Base-by-base conservation (phyloP, 2,329 filamentous ascomycete species). In the Cordyceps cateniannulata region DNA sequence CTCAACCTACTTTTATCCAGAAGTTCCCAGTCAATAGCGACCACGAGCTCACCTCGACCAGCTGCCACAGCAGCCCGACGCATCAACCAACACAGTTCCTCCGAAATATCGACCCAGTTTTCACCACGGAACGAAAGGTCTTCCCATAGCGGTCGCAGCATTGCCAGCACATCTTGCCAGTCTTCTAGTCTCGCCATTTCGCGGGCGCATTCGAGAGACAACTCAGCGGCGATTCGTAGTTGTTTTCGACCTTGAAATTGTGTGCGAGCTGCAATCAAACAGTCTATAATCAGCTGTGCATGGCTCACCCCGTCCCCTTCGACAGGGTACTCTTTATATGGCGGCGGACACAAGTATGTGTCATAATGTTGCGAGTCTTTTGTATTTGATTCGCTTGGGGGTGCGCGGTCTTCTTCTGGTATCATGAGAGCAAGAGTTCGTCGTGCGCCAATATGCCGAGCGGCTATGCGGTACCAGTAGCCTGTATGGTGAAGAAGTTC, bases 1-100 rank as follows among this genome's bases (percentile, higher is more conserved):
- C 18, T 40, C 22, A 22, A 76, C 82, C 70, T 73, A 86, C 84
- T 77, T 49, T 72, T 79, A 62, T 84, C 78, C 69, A 88, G 75
- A 49, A 89, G 74, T 67, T 88, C 86, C 83, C 86, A 87, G 67
- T 87, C 85, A 55, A 86, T 81, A 29, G 84, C 78, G 40, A 88
- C 72, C 9, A 88, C 77, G 32, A 86, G 73, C 57, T 83, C 80
- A 9, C 78, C 79, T 57, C 83, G 79, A 8, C 79, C 79, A 51
- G 76, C 74, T 63, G 80, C 74, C 3, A 74, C 75, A 5, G 85
- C 85, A 12, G 83, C 85, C 62, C 78, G 76, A 63, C 85, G 77
- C 61, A 88, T 71, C n/a, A 79, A 74, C 83, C 85, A 87, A 53
- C 81, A 79, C 42, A 88, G 72, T 42, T 86, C 82, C 67, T 88